Evolutionary conservation across 768 basidiomycete genomes (phyloP), one percentile per base, ranked within the genome.

Genomic region (Suillus paluster): DNA sequence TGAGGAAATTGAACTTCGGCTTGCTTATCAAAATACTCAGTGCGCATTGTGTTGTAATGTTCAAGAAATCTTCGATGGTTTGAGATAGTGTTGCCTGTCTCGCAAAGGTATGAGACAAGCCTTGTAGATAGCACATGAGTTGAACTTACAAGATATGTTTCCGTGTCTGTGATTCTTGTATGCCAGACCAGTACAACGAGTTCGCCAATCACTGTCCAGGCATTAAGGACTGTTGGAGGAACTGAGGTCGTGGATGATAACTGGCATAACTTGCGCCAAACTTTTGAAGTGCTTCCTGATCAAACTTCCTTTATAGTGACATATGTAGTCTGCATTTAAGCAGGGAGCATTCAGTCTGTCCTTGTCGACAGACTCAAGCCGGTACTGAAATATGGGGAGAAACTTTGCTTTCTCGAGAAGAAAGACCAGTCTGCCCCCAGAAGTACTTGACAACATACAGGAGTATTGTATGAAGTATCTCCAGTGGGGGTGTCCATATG

Each of bases 131-230:
- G n/a, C n/a, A n/a, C n/a, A n/a, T n/a, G n/a, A n/a, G n/a, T n/a
- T 14, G 42, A 19, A 38, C 62, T 7, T 50, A 77, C 71, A 2
- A 77, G n/a, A 63, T 81, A 83, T 19, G 66, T 50, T 9, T 77
- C 69, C 23, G 71, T 67, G 46, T 82, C 65, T 0, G 61, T 45
- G 19, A 83, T 83, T 62, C 75, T 72, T 0, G 74, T 71, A 10
- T 79, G 64, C 83, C 82, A 84, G 0, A 83, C 65, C 0, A 82
- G 68, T 0, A 79, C 75, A 0, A 70, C 52, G 0, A 83, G 71
- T 11, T 73, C 68, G 0, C 78, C 78, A 12, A 78, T 65, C 0
- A 76, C 68, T 15, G 67, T 5, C n/a, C n/a, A n/a, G n/a, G n/a
- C n/a, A n/a, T n/a, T n/a, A n/a, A n/a, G n/a, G n/a, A n/a, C n/a